phyloP scores from a whole-genome alignment of 2,329 filamentous ascomycete genomes.

The Scedosporium aurantiacum region DNA sequence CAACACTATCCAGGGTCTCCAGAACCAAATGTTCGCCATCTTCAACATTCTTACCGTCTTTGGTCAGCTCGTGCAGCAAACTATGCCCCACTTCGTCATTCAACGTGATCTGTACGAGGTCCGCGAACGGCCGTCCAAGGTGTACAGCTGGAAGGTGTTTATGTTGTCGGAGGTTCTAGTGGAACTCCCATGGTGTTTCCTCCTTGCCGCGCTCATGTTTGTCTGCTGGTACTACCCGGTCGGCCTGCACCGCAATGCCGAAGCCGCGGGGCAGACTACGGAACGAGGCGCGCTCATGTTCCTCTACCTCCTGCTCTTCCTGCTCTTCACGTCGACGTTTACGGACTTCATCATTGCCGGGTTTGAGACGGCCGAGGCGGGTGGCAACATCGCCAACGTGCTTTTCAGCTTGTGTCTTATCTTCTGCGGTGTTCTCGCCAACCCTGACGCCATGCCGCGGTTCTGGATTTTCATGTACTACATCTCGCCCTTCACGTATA shows the following conservation, averaged over 20 bases:
- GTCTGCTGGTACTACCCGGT: conserved; percentile 81
- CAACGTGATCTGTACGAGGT: conserved; percentile 76
- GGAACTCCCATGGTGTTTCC: conserved; percentile 73
- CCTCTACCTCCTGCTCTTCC: conserved; percentile 62
- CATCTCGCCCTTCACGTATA: conserved; percentile 71
- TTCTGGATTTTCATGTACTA: conserved; percentile 86
- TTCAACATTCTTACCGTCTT: conserved; percentile 80
- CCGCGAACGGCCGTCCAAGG: conserved; percentile 72
- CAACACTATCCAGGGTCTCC: conserved; percentile 64
- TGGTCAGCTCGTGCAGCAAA: conserved; percentile 65
- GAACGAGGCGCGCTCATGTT: conserved; percentile 72
- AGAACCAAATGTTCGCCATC: conserved; percentile 78
- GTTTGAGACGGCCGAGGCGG: conserved; percentile 63
- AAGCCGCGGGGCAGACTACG: conserved; percentile 44
- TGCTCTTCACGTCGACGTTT: conserved; percentile 74
- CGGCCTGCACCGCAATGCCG: conserved; percentile 62
- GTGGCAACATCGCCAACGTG: conserved; percentile 64
- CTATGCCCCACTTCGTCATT: conserved; percentile 77
- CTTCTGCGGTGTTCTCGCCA: conserved; percentile 65
- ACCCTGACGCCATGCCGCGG: conserved; percentile 48
- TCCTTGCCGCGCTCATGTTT: conserved; percentile 68
- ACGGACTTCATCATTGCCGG: conserved; percentile 67
- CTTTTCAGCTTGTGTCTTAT: conserved; percentile 62
- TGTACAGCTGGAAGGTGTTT: conserved; percentile 78
- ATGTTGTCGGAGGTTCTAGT: conserved; percentile 75